Evolutionary conservation across 441 rosid species (phyloP), one percentile per base, ranked within the genome.

Genomic region (Theobroma grandiflorum): DNA sequence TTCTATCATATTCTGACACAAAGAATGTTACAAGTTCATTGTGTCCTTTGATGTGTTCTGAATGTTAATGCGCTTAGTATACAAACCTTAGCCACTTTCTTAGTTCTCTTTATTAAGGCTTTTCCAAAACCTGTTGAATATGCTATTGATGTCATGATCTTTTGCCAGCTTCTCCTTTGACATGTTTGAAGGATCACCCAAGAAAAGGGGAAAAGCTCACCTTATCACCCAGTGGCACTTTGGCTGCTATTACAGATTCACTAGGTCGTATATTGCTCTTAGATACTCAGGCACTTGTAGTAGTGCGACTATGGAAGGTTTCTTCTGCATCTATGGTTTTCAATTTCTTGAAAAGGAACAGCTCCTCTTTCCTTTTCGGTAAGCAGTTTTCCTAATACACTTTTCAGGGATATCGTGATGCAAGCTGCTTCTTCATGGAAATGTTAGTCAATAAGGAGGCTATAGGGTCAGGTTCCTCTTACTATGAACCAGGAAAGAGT

Each of bases 181-280:
- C 99, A 75, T 95, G 98, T 87, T 87, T 96, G 87, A 94, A 95
- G 84, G 99, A 96, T 91, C 84, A 90, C 49, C 99, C 99, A 38
- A 90, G 99, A 82, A 96, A 94, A 88, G 98, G 99, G 9, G 98
- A 96, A 85, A 93, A 90, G 85, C 91, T 96, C 69, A 95, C 96
- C 0, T 81, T 96, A 85, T 96, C 97, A 20, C 99, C 99, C 7
- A 94, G 98, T 85, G 99, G 99, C 76, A 93, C 99, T 72, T 88
- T 96, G 87, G 98, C 99, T 85, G 98, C 99, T 12, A 91, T 96
- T 73, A 94, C 98, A 26, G 99, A 96, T 87, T 96, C 99, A 68
- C 96, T 96, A 80, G 99, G 98, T 81, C 98, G 99, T 20, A 93
- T 96, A 84, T 91, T 92, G 87, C 94, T 95, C 52, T 87, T 96